Evolutionary conservation across 2,329 filamentous ascomycete species (phyloP).

Genomic region (Talaromyces sp.): DNA sequence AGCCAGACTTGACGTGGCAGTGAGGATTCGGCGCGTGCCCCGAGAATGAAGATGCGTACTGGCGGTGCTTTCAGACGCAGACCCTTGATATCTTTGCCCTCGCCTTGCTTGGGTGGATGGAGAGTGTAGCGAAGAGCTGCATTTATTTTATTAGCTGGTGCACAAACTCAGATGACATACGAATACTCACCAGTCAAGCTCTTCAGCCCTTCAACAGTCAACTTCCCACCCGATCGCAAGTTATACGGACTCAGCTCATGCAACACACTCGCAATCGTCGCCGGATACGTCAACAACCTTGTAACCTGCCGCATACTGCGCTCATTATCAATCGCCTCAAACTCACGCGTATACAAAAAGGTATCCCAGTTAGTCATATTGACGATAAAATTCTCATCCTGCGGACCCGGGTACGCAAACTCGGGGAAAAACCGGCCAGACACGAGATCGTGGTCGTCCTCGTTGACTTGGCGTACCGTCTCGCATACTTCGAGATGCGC

Average conservation of each 20-base stretch:
- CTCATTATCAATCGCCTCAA: conserved; percentile 84
- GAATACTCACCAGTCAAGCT: conserved; percentile 68
- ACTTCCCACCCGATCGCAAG: conserved; percentile 64
- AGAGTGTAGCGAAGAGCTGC: conserved; percentile 88
- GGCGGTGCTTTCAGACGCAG: conserved; percentile 79
- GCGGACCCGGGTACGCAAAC: conserved; percentile 81
- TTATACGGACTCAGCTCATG: conserved; percentile 93
- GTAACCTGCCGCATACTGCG: conserved; percentile 89
- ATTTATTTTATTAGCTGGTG: conserved; percentile 5
- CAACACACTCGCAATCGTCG: conserved; percentile 84
- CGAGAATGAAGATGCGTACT: conserved; percentile 85
- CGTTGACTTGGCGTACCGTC: conserved; percentile 84
- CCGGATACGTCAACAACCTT: conserved; percentile 83
- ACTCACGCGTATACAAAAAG: conserved; percentile 86
- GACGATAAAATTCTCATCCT: conserved; percentile 85
- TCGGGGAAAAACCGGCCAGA: conserved; percentile 90
- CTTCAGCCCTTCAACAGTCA: conserved; percentile 86
- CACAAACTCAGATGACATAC: not conserved
- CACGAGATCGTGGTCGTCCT: conserved; percentile 91
- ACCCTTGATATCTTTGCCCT: conserved; percentile 67
- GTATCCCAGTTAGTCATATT: conserved; percentile 99
- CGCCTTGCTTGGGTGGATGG: conserved; percentile 77
- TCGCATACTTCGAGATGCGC: conserved; percentile 89
- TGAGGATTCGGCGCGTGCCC: conserved; percentile 94
- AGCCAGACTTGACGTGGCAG: conserved; percentile 91